A percentile compares a stretch with the other conserved stretches of the same genome.
phyloP scores from a whole-genome alignment of 1,284 basidiomycete genomes.

The Cryptococcus hybrid region DNA sequence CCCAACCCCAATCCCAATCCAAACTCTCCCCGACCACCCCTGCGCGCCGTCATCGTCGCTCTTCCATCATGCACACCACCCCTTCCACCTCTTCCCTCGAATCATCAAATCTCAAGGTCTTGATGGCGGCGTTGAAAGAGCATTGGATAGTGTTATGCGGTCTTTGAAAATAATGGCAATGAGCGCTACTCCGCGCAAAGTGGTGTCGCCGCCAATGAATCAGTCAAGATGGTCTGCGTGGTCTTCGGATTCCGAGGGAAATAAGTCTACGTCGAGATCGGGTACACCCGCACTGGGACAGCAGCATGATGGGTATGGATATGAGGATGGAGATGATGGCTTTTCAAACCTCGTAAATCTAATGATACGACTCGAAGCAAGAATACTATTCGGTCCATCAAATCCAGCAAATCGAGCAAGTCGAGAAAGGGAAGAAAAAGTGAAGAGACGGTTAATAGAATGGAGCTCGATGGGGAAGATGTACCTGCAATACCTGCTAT shows the following conservation, averaged over 20 bases:
- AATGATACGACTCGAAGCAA: conserved; percentile 23
- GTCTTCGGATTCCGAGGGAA: conserved; percentile 5
- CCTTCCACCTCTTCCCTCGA: conserved; percentile 18
- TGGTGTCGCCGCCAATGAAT: background rate
- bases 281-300: too few species aligned
- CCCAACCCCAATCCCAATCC: background rate
- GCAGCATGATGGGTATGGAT: too few species aligned
- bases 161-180: conserved; percentile 18
- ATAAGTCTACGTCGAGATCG: too few species aligned
- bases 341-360: conserved; percentile 24
- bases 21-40: conserved; percentile 8
- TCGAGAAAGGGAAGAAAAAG: conserved; percentile 13
- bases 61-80: conserved; percentile 22
- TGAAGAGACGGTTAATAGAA: conserved; percentile 14
- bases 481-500: conserved; percentile 15
- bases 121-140: conserved; percentile 20
- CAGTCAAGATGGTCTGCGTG: conserved; percentile 31
- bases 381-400: conserved; percentile 10
- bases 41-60: conserved; percentile 10
- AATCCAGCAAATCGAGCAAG: conserved; percentile 4
- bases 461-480: conserved; percentile 16
- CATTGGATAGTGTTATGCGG: conserved; percentile 31
- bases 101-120: conserved; percentile 15
- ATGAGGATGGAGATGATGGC: conserved; percentile 6
- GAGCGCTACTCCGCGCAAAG: conserved; percentile 10